A percentile compares a stretch with the other conserved stretches of the same genome.
phyloP scores from a whole-genome alignment of 2,329 filamentous ascomycete genomes.

The Fusarium armeniacum region DNA sequence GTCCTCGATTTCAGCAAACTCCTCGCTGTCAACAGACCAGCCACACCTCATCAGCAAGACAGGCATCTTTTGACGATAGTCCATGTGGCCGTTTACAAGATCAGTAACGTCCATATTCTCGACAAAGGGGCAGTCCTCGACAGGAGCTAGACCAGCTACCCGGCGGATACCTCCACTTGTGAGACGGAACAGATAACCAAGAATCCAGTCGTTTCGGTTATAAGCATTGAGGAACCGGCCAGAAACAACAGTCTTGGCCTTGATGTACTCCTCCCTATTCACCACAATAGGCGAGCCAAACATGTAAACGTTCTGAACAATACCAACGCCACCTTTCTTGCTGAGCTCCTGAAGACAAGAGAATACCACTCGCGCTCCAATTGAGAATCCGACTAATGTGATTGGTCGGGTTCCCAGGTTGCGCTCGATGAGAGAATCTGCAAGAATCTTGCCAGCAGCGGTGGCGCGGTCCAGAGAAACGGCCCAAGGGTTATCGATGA shows the following conservation, averaged over 20 bases:
- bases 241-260: slow-evolving; percentile 83
- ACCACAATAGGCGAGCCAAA: slow-evolving; percentile 94
- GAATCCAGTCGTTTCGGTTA: slow-evolving; percentile 95
- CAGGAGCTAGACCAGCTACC: slow-evolving; percentile 83
- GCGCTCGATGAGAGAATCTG: slow-evolving; percentile 91
- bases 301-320: slow-evolving; percentile 95
- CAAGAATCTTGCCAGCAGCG: slow-evolving; percentile 89
- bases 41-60: slow-evolving; percentile 87
- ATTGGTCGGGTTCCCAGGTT: slow-evolving; percentile 92
- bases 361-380: slow-evolving; percentile 93
- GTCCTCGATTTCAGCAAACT: slow-evolving; percentile 97
- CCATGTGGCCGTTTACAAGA: slow-evolving; percentile 92
- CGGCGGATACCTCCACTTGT: slow-evolving; percentile 92
- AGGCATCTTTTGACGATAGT: slow-evolving; percentile 94
- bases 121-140: slow-evolving; percentile 82
- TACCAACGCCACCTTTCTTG: slow-evolving; percentile 83
- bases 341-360: slow-evolving; percentile 90
- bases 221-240: slow-evolving; percentile 97
- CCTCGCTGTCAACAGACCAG: slow-evolving; percentile 91
- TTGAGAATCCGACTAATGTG: slow-evolving; percentile 93
- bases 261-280: slow-evolving; percentile 89
- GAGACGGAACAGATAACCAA: slow-evolving; percentile 94
- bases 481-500: slow-evolving; percentile 98
- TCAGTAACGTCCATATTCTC: slow-evolving; percentile 93
- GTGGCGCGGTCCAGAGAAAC: slow-evolving; percentile 95